Evolutionary conservation across 805 yeast genomes (phyloP).

Genomic region (Wickerhamomyces subpelliculosus): DNA sequence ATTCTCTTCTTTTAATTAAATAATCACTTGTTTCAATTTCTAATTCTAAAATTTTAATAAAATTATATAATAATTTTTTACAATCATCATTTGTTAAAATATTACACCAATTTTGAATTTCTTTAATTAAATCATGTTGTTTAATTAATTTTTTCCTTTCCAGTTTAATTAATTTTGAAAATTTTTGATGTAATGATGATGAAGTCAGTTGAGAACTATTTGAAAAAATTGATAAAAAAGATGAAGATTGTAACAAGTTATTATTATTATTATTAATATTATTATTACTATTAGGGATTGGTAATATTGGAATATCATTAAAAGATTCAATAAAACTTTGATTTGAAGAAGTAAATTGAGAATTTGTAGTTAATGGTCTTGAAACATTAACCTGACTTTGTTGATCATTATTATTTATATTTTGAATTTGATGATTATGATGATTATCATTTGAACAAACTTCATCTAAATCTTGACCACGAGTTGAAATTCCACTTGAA

Average conservation of each 20-base stretch:
- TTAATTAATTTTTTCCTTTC: constrained; percentile 31
- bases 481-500: too few relatives aligned
- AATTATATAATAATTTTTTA: constrained; percentile 32
- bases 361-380: background rate
- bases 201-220: constrained; percentile 19
- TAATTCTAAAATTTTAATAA: constrained; percentile 28
- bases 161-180: constrained; percentile 30
- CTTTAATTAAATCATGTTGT: constrained; percentile 32
- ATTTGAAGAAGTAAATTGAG: background rate
- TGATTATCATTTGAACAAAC: too few relatives aligned
- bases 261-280: too few relatives aligned
- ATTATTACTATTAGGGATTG: too few relatives aligned
- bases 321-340: too few relatives aligned
- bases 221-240: background rate
- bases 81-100: constrained; percentile 33
- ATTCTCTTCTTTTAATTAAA: constrained; percentile 36
- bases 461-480: too few relatives aligned
- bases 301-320: too few relatives aligned
- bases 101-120: constrained; percentile 36
- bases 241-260: too few relatives aligned
- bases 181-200: constrained; percentile 23
- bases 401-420: too few relatives aligned
- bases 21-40: constrained; percentile 31
- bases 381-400: too few relatives aligned
- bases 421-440: too few relatives aligned